Conservation (phyloP, 176 grass and related monocot species). For the Microstegium vimineum region DNA sequence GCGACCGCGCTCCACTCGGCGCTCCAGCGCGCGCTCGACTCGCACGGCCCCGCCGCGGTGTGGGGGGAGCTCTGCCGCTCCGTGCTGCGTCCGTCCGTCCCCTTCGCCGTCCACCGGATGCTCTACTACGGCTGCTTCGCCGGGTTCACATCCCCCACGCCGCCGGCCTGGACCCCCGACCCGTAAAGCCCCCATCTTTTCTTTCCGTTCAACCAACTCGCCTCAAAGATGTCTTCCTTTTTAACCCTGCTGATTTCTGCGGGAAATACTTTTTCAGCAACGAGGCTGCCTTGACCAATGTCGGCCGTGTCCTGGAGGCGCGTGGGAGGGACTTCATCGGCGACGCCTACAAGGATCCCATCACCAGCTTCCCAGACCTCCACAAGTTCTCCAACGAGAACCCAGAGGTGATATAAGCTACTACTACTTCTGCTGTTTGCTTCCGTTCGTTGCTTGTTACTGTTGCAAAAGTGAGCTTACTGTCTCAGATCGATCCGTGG, state of each 20-base stretch:
- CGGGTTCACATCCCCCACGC: conserved; percentile 49
- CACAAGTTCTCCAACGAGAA: conserved; percentile 69
- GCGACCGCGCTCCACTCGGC: conserved; percentile 43
- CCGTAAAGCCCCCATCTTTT: conserved; percentile 31
- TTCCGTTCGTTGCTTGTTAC: neutral
- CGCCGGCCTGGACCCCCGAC: conserved; percentile 76
- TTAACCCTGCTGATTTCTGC: neutral
- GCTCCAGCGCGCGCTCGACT: conserved; percentile 30
- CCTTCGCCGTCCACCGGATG: conserved; percentile 84
- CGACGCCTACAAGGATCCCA: conserved; percentile 59
- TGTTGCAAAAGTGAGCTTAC: neutral
- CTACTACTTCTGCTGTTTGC: neutral
- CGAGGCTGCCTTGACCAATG: conserved; percentile 59
- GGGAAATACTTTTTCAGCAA: neutral
- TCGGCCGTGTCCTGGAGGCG: conserved; percentile 67
- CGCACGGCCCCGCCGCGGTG: conserved; percentile 28
- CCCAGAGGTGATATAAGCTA: conserved; percentile 54
- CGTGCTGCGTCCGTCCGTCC: conserved; percentile 47
- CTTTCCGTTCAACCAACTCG: neutral
- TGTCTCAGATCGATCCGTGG: neutral
- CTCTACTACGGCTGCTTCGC: conserved; percentile 89
- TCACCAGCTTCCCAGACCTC: conserved; percentile 66
- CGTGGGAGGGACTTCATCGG: conserved; percentile 66
- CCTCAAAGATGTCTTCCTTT: neutral
- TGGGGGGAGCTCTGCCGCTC: conserved; percentile 58